Conservation (phyloP, 1,284 basidiomycete species). For the Ustilago lituana region DNA sequence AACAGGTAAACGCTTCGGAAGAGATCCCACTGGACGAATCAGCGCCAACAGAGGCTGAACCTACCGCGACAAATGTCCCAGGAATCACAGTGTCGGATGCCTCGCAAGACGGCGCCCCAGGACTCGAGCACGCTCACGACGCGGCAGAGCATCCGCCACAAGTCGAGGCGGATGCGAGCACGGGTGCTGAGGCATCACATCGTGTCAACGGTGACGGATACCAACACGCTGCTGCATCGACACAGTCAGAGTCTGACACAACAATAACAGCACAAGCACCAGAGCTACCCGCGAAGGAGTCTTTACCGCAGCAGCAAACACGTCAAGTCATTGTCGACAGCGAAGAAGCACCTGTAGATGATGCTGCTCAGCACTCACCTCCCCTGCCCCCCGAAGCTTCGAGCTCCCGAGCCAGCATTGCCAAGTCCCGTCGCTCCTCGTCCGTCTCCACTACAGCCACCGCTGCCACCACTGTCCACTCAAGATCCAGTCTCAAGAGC, state of each 20-base stretch:
- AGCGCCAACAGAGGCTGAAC: neutral
- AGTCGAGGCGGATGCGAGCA: neutral
- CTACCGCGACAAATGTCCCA: constrained; percentile 4
- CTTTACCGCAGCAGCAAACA: constrained; percentile 7
- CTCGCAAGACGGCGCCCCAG: neutral
- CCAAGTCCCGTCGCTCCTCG: constrained; percentile 37
- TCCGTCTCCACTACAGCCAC: constrained; percentile 46
- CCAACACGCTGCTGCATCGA: neutral
- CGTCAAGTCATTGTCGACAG: constrained; percentile 13
- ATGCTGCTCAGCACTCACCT: neutral
- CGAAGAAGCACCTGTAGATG: constrained; percentile 5
- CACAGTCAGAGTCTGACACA: constrained; percentile 1
- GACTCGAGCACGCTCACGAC: neutral
- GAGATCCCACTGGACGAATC: constrained; percentile 8
- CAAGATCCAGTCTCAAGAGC: constrained; percentile 51
- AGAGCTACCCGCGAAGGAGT: constrained; percentile 17
- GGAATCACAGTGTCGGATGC: constrained; percentile 24
- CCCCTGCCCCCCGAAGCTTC: constrained; percentile 12
- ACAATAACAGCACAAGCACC: constrained; percentile 10
- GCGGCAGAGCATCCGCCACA: neutral
- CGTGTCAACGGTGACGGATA: neutral
- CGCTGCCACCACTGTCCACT: constrained; percentile 45
- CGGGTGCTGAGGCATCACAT: neutral
- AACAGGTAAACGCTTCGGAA: constrained; percentile 14
- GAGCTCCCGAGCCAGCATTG: constrained; percentile 36